These are phyloP conservation scores for Boletus huronensis DNA, from an alignment of 768 basidiomycete genomes.

Conservation along the genomic window DNA sequence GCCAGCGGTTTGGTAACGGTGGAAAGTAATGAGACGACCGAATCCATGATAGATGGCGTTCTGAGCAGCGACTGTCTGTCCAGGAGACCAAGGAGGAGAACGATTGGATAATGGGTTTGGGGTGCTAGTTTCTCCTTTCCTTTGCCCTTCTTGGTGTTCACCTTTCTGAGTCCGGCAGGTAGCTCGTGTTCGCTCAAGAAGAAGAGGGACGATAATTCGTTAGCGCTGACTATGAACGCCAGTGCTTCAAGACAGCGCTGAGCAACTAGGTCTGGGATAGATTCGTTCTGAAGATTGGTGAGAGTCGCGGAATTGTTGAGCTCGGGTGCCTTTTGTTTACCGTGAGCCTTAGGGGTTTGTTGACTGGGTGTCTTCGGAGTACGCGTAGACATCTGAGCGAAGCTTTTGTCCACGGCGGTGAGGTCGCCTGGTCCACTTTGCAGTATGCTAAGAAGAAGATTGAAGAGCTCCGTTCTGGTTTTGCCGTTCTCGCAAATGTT, in stretches of 20 bases:
- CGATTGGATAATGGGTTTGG: slow-evolving; percentile 87
- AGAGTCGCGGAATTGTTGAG: slow-evolving; percentile 47
- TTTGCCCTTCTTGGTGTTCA: slow-evolving; percentile 81
- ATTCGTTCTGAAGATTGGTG: slow-evolving; percentile 62
- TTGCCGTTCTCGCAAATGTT: slow-evolving; percentile 95
- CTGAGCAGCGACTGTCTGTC: slow-evolving; percentile 84
- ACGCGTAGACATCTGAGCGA: slow-evolving; percentile 85
- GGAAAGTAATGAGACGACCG: slow-evolving; percentile 82
- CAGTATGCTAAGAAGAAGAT: slow-evolving; percentile 86
- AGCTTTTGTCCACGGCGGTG: slow-evolving; percentile 87
- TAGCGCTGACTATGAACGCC: slow-evolving; percentile 80
- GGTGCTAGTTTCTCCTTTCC: slow-evolving; percentile 86
- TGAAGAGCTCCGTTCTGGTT: slow-evolving; percentile 90
- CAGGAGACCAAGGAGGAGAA: slow-evolving; percentile 80
- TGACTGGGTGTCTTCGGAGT: slow-evolving; percentile 48
- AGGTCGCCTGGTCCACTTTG: slow-evolving; percentile 95
- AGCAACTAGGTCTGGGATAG: slow-evolving; percentile 88
- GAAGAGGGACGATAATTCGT: slow-evolving; percentile 83
- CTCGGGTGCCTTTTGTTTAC: slow-evolving; percentile 70
- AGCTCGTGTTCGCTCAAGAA: slow-evolving; percentile 96
- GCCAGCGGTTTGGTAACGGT: slow-evolving; percentile 83
- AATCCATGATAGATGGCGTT: slow-evolving; percentile 89
- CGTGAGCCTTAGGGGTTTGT: slow-evolving; percentile 44
- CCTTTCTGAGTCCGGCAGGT: slow-evolving; percentile 68
- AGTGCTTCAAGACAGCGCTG: slow-evolving; percentile 93